Percentiles rank a stretch among this genome's conserved stretches.
Conservation (phyloP, 371 early-diverging fungal genomes). For the Rhizomucor miehei region DNA sequence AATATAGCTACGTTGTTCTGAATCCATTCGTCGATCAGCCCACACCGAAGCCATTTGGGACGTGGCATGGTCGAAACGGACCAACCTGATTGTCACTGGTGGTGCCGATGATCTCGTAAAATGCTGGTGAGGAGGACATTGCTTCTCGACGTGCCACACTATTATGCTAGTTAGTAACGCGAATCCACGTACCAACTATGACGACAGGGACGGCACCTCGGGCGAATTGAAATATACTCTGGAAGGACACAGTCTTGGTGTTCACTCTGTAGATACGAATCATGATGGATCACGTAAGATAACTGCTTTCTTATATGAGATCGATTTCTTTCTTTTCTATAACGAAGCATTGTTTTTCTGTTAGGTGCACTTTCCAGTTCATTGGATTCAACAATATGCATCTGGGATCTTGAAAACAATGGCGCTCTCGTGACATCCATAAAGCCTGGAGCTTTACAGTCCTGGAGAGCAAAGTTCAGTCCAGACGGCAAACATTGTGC, state of each 20-base stretch:
- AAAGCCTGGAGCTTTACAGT: constrained; percentile 68
- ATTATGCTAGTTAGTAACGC: not conserved
- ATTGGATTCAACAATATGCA: constrained; percentile 73
- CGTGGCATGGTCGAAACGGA: constrained; percentile 70
- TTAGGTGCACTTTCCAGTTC: constrained; percentile 73
- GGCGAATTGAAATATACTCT: constrained; percentile 56
- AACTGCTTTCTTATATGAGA: too few relatives aligned
- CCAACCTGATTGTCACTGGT: constrained; percentile 69
- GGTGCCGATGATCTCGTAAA: constrained; percentile 77
- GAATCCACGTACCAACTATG: too few relatives aligned
- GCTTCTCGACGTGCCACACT: not conserved
- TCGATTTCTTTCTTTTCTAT: too few relatives aligned
- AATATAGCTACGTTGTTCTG: too few relatives aligned
- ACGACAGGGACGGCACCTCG: constrained; percentile 63
- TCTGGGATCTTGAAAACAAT: constrained; percentile 70
- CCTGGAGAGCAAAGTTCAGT: constrained; percentile 74
- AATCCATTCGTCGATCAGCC: constrained; percentile 37
- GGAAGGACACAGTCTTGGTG: constrained; percentile 74
- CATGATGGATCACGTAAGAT: constrained; percentile 62
- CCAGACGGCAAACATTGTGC: constrained; percentile 72
- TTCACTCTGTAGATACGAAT: constrained; percentile 73
- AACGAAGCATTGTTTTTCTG: too few relatives aligned
- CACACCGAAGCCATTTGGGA: constrained; percentile 85
- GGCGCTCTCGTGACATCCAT: constrained; percentile 53
- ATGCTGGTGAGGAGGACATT: constrained; percentile 78